Percentiles rank a stretch among this genome's conserved stretches.
Evolutionary conservation across 2,329 filamentous ascomycete genomes (phyloP).

Genomic region (Phyllosticta capitalensis): DNA sequence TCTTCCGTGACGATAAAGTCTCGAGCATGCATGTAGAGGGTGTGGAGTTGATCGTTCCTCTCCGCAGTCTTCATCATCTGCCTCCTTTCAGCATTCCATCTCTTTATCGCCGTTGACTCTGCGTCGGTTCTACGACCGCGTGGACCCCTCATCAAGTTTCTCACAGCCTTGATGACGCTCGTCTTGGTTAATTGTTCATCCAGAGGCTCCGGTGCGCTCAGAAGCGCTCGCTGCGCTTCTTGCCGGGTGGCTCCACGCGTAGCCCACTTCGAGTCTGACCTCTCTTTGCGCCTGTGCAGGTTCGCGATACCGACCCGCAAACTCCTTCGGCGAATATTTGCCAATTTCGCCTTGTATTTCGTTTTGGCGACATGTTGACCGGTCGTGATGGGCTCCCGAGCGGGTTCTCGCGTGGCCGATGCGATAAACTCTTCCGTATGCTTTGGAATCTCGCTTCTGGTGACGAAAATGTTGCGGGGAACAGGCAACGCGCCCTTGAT

Average conservation of each 20-base stretch:
- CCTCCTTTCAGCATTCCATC: conserved; percentile 30
- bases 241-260: conserved; percentile 26
- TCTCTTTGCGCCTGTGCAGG: conserved; percentile 45
- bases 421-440: conserved; percentile 50
- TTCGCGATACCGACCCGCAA: conserved; percentile 61
- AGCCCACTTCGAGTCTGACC: conserved; percentile 17
- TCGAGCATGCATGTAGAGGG: conserved; percentile 80
- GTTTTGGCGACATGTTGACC: conserved; percentile 40
- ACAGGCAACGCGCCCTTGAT: conserved; percentile 75
- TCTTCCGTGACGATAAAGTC: conserved; percentile 76
- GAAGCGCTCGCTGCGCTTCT: conserved; percentile 38
- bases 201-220: conserved; percentile 57
- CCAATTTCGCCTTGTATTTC: conserved; percentile 64
- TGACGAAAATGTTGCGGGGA: conserved; percentile 67
- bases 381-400: conserved; percentile 23
- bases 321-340: conserved; percentile 60
- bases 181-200: conserved; percentile 69
- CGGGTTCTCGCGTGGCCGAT: conserved; percentile 48
- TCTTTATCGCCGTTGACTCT: not conserved
- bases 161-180: conserved; percentile 40
- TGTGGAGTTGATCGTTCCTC: conserved; percentile 64
- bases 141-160: conserved; percentile 19
- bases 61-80: conserved; percentile 44
- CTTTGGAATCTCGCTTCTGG: conserved; percentile 39
- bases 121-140: conserved; percentile 7